These are phyloP conservation scores for Lentinus polychrous DNA, from an alignment of 1,284 basidiomycete genomes.

Conservation along the genomic window DNA sequence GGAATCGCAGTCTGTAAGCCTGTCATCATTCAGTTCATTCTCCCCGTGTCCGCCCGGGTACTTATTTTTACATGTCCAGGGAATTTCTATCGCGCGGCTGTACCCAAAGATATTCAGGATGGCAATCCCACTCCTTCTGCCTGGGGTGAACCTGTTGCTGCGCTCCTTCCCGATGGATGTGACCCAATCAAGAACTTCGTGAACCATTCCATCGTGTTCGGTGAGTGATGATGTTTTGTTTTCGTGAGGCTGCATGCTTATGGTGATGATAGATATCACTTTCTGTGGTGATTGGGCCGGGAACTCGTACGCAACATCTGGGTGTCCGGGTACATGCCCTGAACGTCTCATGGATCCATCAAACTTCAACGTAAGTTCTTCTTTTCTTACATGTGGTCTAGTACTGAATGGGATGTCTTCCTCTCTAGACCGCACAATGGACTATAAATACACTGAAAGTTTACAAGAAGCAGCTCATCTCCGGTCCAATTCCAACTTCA, in stretches of 20 bases:
- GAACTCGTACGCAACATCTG: slow-evolving; percentile 62
- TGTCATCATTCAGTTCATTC: background rate
- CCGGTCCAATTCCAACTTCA: slow-evolving; percentile 17
- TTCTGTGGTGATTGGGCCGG: slow-evolving; percentile 84
- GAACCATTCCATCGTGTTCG: slow-evolving; percentile 60
- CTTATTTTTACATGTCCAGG: slow-evolving; percentile 30
- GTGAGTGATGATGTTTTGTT: slow-evolving; percentile 26
- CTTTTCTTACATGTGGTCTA: background rate
- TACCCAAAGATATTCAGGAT: slow-evolving; percentile 57
- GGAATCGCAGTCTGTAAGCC: slow-evolving; percentile 65
- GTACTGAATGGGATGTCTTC: slow-evolving; percentile 3
- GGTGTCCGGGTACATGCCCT: slow-evolving; percentile 67
- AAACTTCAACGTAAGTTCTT: slow-evolving; percentile 52
- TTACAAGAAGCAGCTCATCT: slow-evolving; percentile 35
- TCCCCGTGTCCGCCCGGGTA: background rate
- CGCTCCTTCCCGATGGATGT: slow-evolving; percentile 47
- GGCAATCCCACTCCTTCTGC: slow-evolving; percentile 47
- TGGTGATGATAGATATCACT: slow-evolving; percentile 56
- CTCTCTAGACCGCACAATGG: slow-evolving; percentile 46
- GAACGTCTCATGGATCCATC: slow-evolving; percentile 54
- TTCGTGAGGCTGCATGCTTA: slow-evolving; percentile 8
- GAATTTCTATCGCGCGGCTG: slow-evolving; percentile 67
- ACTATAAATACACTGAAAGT: slow-evolving; percentile 49
- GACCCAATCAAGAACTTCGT: slow-evolving; percentile 52
- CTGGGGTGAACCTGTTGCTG: slow-evolving; percentile 65